A percentile compares a stretch with the other conserved stretches of the same genome.
phyloP scores from a whole-genome alignment of 345 rosid species.

The Murraya koenigii region DNA sequence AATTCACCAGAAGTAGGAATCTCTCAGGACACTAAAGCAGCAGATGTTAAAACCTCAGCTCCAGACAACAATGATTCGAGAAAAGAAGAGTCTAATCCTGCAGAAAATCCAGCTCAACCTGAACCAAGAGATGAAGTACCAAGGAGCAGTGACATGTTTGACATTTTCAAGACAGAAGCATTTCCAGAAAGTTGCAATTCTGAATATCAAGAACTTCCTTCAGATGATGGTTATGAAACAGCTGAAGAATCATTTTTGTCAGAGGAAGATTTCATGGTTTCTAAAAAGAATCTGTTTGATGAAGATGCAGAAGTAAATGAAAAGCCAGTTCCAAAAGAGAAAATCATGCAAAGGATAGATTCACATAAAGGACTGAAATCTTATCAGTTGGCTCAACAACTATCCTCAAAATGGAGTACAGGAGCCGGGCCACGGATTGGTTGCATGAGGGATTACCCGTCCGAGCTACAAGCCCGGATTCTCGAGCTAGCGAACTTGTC shows the following conservation, averaged over 20 bases:
- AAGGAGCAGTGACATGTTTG: constrained; percentile 13
- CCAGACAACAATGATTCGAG: constrained; percentile 15
- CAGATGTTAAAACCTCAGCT: constrained; percentile 15
- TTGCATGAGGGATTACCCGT: constrained; percentile 92
- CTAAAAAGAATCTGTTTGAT: constrained; percentile 59
- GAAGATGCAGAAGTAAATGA: constrained; percentile 54
- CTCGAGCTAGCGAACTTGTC: constrained; percentile 73
- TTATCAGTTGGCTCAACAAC: constrained; percentile 71
- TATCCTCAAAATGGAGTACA: constrained; percentile 80
- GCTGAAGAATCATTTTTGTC: constrained; percentile 61
- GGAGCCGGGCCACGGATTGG: constrained; percentile 97
- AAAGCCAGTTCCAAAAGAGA: constrained; percentile 58
- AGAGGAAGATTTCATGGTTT: constrained; percentile 68
- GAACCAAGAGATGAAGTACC: constrained; percentile 37
- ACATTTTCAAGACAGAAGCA: constrained; percentile 21
- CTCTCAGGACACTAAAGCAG: constrained; percentile 22
- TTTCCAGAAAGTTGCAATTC: constrained; percentile 7
- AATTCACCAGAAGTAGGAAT: constrained; percentile 29
- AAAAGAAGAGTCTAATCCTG: constrained; percentile 13
- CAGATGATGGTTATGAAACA: constrained; percentile 70
- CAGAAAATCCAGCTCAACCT: constrained; percentile 18
- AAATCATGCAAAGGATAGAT: constrained; percentile 69
- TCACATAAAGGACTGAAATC: constrained; percentile 73
- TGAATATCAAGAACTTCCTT: constrained; percentile 22
- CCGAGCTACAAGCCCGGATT: constrained; percentile 68